Conservation (phyloP, 768 basidiomycete genomes). For the Floccularia luteovirens region DNA sequence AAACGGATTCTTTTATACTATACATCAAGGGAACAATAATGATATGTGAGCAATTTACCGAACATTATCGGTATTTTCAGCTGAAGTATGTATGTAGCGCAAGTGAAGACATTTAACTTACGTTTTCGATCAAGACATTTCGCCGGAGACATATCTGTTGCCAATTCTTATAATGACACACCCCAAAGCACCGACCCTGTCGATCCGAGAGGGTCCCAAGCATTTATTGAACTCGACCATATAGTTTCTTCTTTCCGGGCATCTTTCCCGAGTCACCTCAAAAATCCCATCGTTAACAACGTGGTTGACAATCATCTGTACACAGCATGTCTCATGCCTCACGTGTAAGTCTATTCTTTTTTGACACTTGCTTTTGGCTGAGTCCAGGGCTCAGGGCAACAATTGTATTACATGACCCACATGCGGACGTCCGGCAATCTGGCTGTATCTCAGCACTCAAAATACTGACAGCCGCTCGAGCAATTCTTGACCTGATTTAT, state of each 20-base stretch:
- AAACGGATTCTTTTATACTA: conserved; percentile 64
- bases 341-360: conserved; percentile 21
- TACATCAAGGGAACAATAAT: conserved; percentile 66
- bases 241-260: conserved; percentile 47
- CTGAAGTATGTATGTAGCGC: conserved; percentile 20
- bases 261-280: conserved; percentile 50
- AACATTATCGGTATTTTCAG: background rate
- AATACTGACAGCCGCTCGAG: conserved; percentile 58
- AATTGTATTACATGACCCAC: conserved; percentile 71
- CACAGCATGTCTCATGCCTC: conserved; percentile 33
- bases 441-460: conserved; percentile 65
- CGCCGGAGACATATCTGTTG: conserved; percentile 45
- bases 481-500: conserved; percentile 61
- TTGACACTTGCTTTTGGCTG: conserved; percentile 3
- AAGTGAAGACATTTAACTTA: conserved; percentile 56
- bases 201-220: conserved; percentile 53
- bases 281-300: conserved; percentile 47
- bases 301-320: conserved; percentile 57
- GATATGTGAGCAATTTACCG: conserved; percentile 32
- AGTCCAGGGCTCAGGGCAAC: conserved; percentile 35
- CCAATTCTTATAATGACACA: conserved; percentile 28
- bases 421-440: conserved; percentile 49
- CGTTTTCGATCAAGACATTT: conserved; percentile 57
- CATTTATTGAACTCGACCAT: conserved; percentile 58
- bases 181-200: conserved; percentile 34